These are phyloP conservation scores for Podosphaera leucotricha DNA, from an alignment of 2,329 filamentous ascomycete species.

Conservation along the genomic window DNA sequence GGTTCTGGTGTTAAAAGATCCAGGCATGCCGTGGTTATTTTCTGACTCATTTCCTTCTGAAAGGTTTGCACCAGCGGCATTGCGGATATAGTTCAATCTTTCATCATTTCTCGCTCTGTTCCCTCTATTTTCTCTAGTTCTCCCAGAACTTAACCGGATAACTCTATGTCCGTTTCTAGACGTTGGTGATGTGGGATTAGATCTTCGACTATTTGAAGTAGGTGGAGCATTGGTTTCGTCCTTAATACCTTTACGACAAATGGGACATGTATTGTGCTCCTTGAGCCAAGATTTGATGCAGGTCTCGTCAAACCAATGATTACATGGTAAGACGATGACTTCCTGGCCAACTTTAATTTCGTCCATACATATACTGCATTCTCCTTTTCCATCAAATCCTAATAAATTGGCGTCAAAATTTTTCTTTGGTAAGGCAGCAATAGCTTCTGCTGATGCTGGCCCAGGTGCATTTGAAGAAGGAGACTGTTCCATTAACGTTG, in stretches of 20 bases:
- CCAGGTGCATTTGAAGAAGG: slow-evolving; percentile 54
- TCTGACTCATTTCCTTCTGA: slow-evolving; percentile 3
- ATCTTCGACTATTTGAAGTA: slow-evolving; percentile 3
- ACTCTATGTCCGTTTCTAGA: slow-evolving; percentile 5
- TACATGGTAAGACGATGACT: slow-evolving; percentile 61
- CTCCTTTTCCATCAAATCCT: slow-evolving; percentile 36
- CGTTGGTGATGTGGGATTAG: slow-evolving; percentile 3
- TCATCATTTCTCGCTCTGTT: slow-evolving; percentile 9
- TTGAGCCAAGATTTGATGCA: slow-evolving; percentile 68
- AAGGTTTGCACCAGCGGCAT: slow-evolving; percentile 6
- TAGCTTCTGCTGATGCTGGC: slow-evolving; percentile 53
- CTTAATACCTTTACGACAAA: slow-evolving; percentile 32
- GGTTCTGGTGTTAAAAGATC: background rate
- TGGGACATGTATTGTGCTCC: slow-evolving; percentile 82
- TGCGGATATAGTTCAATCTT: slow-evolving; percentile 12
- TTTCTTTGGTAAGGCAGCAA: slow-evolving; percentile 48
- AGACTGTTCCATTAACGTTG: slow-evolving; percentile 68
- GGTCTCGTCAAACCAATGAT: slow-evolving; percentile 75
- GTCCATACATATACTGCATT: slow-evolving; percentile 93
- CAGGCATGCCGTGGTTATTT: background rate
- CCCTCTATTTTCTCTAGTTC: slow-evolving; percentile 4
- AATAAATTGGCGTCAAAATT: slow-evolving; percentile 48
- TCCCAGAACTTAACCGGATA: slow-evolving; percentile 5
- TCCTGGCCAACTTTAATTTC: slow-evolving; percentile 49
- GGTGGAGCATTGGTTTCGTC: slow-evolving; percentile 4